Base-by-base conservation (phyloP, 2,329 filamentous ascomycete species). In the Beauveria scarabaeidicola region DNA sequence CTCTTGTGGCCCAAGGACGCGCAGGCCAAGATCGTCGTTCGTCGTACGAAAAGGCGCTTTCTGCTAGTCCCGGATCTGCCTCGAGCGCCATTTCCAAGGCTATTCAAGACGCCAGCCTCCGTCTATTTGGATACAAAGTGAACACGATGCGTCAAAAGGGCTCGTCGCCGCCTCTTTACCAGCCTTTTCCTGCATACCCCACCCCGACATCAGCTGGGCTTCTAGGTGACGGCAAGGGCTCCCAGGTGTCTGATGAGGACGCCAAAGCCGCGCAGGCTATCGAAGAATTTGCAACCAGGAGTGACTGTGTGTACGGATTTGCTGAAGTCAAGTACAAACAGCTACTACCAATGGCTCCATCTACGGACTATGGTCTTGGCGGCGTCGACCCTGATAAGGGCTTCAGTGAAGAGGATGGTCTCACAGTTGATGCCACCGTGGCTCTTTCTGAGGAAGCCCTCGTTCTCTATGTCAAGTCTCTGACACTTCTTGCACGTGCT, bases 241-340 rank as follows among this genome's bases (percentile, higher is more conserved):
- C 77, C 3, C 80, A 81, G 3, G 75, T 85, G 21, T 69, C 66
- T 19, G 91, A 97, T 64, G 92, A 97, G 68, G 94, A 97, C 69
- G 79, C 81, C 17, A 84, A 83, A 64, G 86, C 89, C 44, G 85
- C 93, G 2, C 88, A 91, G 68, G 82, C 84, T 48, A 91, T 97
- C 60, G 93, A 99, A 71, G 92, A 97, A 66, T 88, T 90, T 64
- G 94, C 94, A 1, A 94, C 91, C 36, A 83, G 92, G 43, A 97
- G 92, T 69, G 92, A 99, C 71, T 94, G 97, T 50, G 92, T 99
- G 3, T 99, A 92, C 71, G 92, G 93, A 3, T 97, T 99, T 73
- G 94, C 94, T 6, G 93, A 99, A 74, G 93, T 99, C 69, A 99
- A 99, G 74, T 97, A 95, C 74, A 94, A 95, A 73, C 94, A 99